Base-by-base conservation (phyloP, 2,329 filamentous ascomycete genomes). In the Acrodontium crateriforme region DNA sequence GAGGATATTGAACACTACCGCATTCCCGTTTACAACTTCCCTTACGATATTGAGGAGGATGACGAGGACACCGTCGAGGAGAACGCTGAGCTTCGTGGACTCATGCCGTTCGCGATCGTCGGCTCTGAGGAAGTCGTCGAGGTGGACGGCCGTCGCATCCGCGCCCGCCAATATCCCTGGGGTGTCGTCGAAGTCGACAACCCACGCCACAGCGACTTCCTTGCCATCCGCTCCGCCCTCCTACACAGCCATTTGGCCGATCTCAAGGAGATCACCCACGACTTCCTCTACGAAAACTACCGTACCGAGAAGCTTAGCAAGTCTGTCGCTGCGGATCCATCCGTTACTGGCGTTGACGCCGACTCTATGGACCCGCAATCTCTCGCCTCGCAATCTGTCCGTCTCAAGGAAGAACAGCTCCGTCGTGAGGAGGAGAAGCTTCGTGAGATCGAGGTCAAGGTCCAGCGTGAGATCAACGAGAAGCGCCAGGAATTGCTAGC, bases 281-380 rank as follows among this genome's bases (percentile, higher is more conserved):
- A 98, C 61, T 98, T 98, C 77, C 67, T 98, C 41, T 98, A 98
- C 65, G 89, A 98, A 60, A 98, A 98, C 66, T 98, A 98, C 72
- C 84, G 89, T 83, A 98, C 89, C 53, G 89, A 98, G 80, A 95
- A 95, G 69, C 80, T 98, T 49, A 92, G 82, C 68, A 98, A 95
- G 82, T 94, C 84, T 56, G 89, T 98, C 46, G 85, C 94, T 54
- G 82, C 82, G 57, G 80, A 81, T 62, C 70, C 74, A 60, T 15
- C 17, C 21, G n/a, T 25, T 16, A 23, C n/a, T 24, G 15, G 23
- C 14, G 32, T 39, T 26, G 42, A 39, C 27, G 30, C 36, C 14
- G 48, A 48, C 29, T 92, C 83, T 24, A 92, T 98, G 78, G 93
- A 93, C 66, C 89, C 89, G 42, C 89, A 95, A 60, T 87, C 94